Base-by-base conservation (phyloP, 2,329 filamentous ascomycete species). In the Colletotrichum melonis region DNA sequence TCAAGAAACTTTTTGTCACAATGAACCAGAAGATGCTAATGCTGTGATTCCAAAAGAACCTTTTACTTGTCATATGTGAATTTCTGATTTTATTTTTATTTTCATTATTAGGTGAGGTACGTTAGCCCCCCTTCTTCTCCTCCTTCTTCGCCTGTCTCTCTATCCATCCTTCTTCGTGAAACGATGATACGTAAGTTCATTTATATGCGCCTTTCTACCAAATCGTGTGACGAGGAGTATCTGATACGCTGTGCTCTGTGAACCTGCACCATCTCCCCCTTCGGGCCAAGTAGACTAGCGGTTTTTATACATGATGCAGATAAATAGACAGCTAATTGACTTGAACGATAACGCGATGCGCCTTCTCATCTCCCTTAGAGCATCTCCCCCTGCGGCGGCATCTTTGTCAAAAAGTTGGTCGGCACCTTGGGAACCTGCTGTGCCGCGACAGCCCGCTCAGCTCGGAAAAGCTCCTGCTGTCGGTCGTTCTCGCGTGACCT, bases 391-490 rank as follows among this genome's bases (percentile, higher is more conserved):
- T 82, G 79, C 9, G 81, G 81, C 28, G 80, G 64, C 67, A 81
- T 74, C 35, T 80, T 81, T 1, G 80, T 78, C 26, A 81, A 77
- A 63, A 80, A 81, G 30, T 80, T 82, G 52, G 78, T 79, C 11
- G 79, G 78, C 66, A 88, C 79, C 63, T 85, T 85, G 3, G 86
- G 84, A 19, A 85, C 80, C 16, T 84, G 82, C 59, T 84, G 84
- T 22, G 81, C 79, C 19, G 82, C 83, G 52, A 83, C 76, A 57
- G 79, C 78, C 60, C 78, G 77, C 42, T 78, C 75, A 24, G 80
- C 78, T 19, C 82, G 79, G 77, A 83, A 82, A 14, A 83, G 73
- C 42, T 83, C 81, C 12, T 81, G 78, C 74, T 82, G 80, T 30
- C 80, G 78, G 58, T 83, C 76, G 24, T 81, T 81, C 46, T 85